Evolutionary conservation across 495 filamentous ascomycete species (phyloP).

Genomic region (Chaetomium cochliodes): DNA sequence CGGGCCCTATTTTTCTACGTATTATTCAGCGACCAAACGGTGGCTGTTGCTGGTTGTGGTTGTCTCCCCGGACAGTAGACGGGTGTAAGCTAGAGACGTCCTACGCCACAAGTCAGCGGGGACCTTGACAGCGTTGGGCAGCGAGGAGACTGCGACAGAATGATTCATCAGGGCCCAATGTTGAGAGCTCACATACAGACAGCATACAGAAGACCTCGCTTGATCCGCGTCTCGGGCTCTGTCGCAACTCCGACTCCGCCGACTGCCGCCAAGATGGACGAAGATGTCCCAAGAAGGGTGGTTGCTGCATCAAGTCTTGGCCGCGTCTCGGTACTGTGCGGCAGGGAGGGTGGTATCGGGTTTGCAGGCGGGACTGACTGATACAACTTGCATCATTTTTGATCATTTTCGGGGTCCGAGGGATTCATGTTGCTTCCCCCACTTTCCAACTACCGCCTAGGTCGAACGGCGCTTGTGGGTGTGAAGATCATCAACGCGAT

Average conservation of each 20-base stretch:
- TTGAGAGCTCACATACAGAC: neutral
- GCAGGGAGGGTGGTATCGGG: constrained; percentile 16
- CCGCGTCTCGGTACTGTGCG: constrained; percentile 17
- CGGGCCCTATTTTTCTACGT: too few species aligned
- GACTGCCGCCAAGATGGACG: constrained; percentile 12
- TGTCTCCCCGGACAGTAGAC: too few species aligned
- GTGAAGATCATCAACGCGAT: neutral
- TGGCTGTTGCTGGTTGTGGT: too few species aligned
- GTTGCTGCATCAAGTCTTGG: neutral
- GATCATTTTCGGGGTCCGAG: neutral
- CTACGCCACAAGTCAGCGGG: too few species aligned
- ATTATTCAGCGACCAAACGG: too few species aligned
- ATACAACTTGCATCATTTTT: constrained; percentile 6
- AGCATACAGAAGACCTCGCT: neutral
- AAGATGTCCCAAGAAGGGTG: neutral
- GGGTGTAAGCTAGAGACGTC: too few species aligned
- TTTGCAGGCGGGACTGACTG: neutral
- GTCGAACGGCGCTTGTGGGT: neutral
- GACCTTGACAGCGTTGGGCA: too few species aligned
- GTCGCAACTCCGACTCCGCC: constrained; percentile 16
- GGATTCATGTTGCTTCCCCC: neutral
- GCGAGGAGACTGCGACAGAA: too few species aligned
- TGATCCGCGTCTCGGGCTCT: constrained; percentile 2
- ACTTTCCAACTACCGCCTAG: constrained; percentile 5
- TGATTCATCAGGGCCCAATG: neutral